Evolutionary conservation across 352 stramenopile species (phyloP), one percentile per base, ranked within the genome.

Genomic region (Elongisporangium senticosum): DNA sequence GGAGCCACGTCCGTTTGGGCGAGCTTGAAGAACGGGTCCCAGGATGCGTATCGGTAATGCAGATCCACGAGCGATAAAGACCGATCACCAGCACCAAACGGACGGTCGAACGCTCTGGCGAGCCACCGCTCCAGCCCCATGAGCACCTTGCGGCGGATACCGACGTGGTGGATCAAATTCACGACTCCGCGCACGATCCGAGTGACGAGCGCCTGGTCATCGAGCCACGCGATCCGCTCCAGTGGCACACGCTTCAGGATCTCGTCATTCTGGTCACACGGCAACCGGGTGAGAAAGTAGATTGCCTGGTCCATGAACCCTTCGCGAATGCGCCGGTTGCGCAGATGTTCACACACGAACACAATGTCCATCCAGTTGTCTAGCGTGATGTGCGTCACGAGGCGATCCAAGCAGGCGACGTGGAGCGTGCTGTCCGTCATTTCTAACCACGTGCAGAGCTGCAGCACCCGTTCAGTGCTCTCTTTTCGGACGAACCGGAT

Each of bases 341-440:
- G 33, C n/a, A 89, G 24, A 14, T 39, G 61, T 0, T 55, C 70
- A 28, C 66, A 67, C 2, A 40, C 28, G 11, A 74, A 14, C 43
- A 89, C 17, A 8, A 86, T 58, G 7, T 71, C 52, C 53, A 89
- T 77, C 82, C 82, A 91, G 22, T 76, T 72, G 14, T 51, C 40
- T 0, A 61, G 66, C 5, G 65, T 74, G 10, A 79, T 53, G 7
- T 61, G 54, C 23, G 64, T 57, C 47, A 75, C 74, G 19, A 64
- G 63, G 8, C 75, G 28, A 0, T 60, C n/a, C 2, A 90, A 64
- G n/a, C 67, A 72, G 0, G 55, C 57, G 55, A 75, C 77, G 15
- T 82, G 71, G 2, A 86, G 60, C 40, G 71, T 67, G 33, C 33
- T 43, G 28, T 65, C 61, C 21, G 68, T 56, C 58, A 87, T 62